These are phyloP conservation scores for Lachnellula hyalina DNA, from an alignment of 2,329 filamentous ascomycete genomes.

Conservation along the genomic window DNA sequence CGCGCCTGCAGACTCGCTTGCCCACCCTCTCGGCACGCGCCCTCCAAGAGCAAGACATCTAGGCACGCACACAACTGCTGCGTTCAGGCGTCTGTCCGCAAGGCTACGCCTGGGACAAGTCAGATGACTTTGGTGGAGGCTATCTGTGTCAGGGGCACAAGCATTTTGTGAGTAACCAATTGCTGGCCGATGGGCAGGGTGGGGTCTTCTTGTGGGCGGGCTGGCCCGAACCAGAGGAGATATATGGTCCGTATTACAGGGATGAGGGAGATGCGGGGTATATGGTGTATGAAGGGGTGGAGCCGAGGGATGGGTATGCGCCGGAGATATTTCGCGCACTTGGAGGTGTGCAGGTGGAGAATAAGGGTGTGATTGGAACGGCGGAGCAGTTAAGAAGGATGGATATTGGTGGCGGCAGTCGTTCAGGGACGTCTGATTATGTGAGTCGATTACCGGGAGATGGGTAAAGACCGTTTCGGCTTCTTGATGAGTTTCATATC, in stretches of 20 bases:
- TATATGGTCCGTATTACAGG: background rate
- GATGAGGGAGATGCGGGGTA: background rate
- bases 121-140: background rate
- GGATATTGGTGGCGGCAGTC: too few relatives aligned
- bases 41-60: background rate
- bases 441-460: too few relatives aligned
- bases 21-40: background rate
- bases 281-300: background rate
- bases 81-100: background rate
- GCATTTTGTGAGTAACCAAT: background rate
- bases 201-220: background rate
- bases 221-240: background rate
- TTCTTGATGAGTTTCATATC: too few relatives aligned
- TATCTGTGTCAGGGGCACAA: background rate
- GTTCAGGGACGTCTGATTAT: too few relatives aligned
- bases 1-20: background rate
- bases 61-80: background rate
- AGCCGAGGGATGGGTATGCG: background rate
- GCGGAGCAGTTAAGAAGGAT: too few relatives aligned
- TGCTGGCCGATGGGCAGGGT: slow-evolving; percentile 2
- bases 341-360: background rate
- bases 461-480: too few relatives aligned
- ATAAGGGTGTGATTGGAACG: too few relatives aligned
- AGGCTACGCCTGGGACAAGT: background rate
- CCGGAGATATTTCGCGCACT: background rate